Evolutionary conservation across 2,329 filamentous ascomycete species (phyloP).

Genomic region (Xylariaceae sp.): DNA sequence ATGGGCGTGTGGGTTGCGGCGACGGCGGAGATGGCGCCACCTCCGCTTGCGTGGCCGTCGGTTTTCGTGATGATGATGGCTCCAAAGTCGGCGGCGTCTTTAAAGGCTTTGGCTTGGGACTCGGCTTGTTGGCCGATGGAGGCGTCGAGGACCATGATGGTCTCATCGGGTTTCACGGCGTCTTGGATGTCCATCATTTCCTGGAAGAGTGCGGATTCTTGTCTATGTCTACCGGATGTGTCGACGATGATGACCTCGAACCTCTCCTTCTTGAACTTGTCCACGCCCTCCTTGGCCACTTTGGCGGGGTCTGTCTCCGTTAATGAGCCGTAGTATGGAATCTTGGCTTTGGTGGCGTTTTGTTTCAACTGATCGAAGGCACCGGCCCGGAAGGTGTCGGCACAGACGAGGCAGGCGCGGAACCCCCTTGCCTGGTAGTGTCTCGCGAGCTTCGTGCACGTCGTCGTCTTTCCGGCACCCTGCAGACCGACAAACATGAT

Average conservation of each 20-base stretch:
- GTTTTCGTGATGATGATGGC: conserved; percentile 99
- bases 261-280: conserved; percentile 97
- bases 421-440: conserved; percentile 95
- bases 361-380: conserved; percentile 98
- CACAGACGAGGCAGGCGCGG: conserved; percentile 89
- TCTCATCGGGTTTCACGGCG: conserved; percentile 89
- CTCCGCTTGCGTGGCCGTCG: conserved; percentile 89
- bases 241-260: conserved; percentile 99
- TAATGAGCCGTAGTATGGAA: conserved; percentile 94
- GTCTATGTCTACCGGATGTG: conserved; percentile 89
- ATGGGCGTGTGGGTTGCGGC: conserved; percentile 96
- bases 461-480: conserved; percentile 96
- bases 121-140: conserved; percentile 97
- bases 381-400: conserved; percentile 96
- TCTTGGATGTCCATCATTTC: conserved; percentile 97
- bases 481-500: conserved; percentile 99
- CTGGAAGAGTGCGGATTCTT: conserved; percentile 91
- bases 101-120: conserved; percentile 92
- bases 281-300: conserved; percentile 91
- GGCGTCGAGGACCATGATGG: conserved; percentile 95
- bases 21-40: conserved; percentile 95
- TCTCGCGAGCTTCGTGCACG: conserved; percentile 91
- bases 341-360: conserved; percentile 98
- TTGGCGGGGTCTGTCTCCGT: conserved; percentile 94
- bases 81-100: conserved; percentile 93